These are phyloP conservation scores for Aureobasidium sp. DNA, from an alignment of 2,329 filamentous ascomycete genomes.

Conservation along the genomic window DNA sequence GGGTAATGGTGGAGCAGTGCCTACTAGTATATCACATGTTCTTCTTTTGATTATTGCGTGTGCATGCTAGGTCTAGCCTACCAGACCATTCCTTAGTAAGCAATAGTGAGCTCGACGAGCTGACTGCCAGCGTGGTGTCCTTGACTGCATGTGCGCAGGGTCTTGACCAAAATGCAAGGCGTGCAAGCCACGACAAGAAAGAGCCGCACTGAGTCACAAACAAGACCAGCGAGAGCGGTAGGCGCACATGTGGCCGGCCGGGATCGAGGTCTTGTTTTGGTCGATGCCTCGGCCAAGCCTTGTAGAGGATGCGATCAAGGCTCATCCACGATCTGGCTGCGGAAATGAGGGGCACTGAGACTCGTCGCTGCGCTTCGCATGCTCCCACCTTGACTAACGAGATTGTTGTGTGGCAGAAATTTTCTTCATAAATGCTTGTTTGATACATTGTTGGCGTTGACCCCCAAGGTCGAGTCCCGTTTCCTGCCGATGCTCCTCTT, in stretches of 20 bases:
- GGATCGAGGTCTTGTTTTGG: neutral
- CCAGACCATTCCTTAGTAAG: neutral
- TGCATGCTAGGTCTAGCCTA: neutral
- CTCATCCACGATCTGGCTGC: neutral
- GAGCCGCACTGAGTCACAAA: slow-evolving; percentile 2
- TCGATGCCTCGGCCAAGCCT: slow-evolving; percentile 5
- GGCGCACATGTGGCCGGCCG: neutral
- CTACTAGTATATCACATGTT: neutral
- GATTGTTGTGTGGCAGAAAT: slow-evolving; percentile 3
- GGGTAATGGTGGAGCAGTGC: neutral
- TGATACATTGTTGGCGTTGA: slow-evolving; percentile 2
- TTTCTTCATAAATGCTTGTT: slow-evolving; percentile 6
- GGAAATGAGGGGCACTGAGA: neutral
- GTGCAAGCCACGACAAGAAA: neutral
- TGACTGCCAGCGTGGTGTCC: neutral
- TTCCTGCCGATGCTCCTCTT: neutral
- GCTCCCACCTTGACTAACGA: neutral
- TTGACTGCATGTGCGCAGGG: neutral
- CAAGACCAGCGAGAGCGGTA: neutral
- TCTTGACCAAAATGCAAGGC: neutral
- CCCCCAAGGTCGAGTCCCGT: neutral
- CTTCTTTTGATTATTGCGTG: neutral
- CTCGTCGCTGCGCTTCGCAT: neutral
- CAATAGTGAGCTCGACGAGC: neutral
- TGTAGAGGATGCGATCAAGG: slow-evolving; percentile 1